Percentiles rank a stretch among this genome's conserved stretches.
phyloP scores from a whole-genome alignment of 305 asterid genomes.

The Fraxinus baroniana region DNA sequence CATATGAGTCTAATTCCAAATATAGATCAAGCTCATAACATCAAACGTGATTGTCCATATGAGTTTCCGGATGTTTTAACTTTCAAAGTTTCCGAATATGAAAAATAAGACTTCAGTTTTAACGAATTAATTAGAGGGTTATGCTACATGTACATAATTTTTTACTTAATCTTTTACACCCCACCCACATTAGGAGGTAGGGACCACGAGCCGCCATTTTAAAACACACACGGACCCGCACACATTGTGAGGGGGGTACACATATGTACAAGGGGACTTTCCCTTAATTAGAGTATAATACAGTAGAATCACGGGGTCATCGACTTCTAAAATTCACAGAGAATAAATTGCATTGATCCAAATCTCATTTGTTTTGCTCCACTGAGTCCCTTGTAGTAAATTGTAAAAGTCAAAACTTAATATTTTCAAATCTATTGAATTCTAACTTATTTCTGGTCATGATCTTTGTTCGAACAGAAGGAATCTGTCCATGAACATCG shows the following conservation, averaged over 20 bases:
- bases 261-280: too few species aligned
- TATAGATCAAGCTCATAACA: not conserved
- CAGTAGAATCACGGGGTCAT: not conserved
- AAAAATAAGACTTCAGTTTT: not conserved
- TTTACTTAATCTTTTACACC: too few species aligned
- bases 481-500: not conserved
- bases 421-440: not conserved
- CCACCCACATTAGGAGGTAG: too few species aligned
- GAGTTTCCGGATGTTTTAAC: not conserved
- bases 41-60: not conserved
- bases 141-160: too few species aligned
- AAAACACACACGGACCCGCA: too few species aligned
- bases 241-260: too few species aligned
- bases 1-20: not conserved
- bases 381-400: not conserved
- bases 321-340: not conserved
- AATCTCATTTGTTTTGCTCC: not conserved
- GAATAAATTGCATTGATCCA: not conserved
- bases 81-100: not conserved
- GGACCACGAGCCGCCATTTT: too few species aligned
- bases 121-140: not conserved
- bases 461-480: not conserved
- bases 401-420: not conserved
- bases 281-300: not conserved
- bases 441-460: not conserved